These are phyloP conservation scores for Neurospora sp. DNA, from an alignment of 495 filamentous ascomycete species.

Conservation along the genomic window DNA sequence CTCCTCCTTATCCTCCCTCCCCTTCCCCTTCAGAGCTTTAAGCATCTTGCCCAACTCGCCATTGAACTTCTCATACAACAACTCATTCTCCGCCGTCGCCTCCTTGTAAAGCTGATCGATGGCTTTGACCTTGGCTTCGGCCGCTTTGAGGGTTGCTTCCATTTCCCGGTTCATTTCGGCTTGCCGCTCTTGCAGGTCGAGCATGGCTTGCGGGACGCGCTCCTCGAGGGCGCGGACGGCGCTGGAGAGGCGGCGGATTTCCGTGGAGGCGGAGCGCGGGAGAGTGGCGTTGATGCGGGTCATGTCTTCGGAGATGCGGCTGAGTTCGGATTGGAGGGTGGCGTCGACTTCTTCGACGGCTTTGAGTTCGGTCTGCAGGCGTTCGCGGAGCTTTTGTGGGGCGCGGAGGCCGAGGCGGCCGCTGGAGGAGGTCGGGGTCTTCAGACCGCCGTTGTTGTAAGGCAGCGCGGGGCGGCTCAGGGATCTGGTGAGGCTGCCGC, in stretches of 20 bases:
- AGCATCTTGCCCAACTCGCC: slow-evolving; percentile 76
- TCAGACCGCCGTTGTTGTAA: neutral
- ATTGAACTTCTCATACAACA: slow-evolving; percentile 89
- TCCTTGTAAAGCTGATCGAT: slow-evolving; percentile 87
- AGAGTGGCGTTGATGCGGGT: slow-evolving; percentile 44
- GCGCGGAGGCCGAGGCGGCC: slow-evolving; percentile 78
- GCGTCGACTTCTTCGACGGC: slow-evolving; percentile 58
- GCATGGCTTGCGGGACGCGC: slow-evolving; percentile 48
- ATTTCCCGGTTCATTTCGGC: slow-evolving; percentile 55
- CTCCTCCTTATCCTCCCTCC: slow-evolving; percentile 63
- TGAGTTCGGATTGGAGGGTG: slow-evolving; percentile 64
- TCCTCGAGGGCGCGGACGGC: slow-evolving; percentile 56
- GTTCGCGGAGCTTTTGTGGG: slow-evolving; percentile 85
- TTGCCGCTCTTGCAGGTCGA: slow-evolving; percentile 50
- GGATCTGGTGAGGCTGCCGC: neutral
- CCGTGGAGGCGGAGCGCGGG: slow-evolving; percentile 27
- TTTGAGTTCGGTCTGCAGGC: slow-evolving; percentile 70
- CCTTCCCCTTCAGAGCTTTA: slow-evolving; percentile 56
- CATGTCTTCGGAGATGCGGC: slow-evolving; percentile 76
- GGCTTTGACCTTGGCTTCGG: slow-evolving; percentile 67
- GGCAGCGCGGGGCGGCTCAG: neutral
- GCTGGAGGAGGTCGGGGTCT: slow-evolving; percentile 14
- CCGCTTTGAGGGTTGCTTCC: slow-evolving; percentile 56
- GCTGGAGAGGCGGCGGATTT: slow-evolving; percentile 39
- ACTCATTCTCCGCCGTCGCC: slow-evolving; percentile 84